Conservation (phyloP, 2,329 filamentous ascomycete genomes). For the Sporothrix dimorphospora region DNA sequence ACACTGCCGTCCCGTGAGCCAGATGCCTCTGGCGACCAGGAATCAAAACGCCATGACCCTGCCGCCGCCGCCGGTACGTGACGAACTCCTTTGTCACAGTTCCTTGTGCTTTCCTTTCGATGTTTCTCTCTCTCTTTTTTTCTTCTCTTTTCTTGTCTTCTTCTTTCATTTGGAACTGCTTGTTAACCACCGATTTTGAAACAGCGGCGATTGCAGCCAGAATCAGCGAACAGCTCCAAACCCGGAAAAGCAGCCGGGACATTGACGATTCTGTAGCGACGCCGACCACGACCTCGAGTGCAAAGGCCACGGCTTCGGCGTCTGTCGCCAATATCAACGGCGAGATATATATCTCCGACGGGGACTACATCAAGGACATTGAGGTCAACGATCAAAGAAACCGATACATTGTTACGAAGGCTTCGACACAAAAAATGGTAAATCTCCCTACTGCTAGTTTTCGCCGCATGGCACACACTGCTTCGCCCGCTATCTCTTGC, state of each 20-base stretch:
- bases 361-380: conserved; percentile 98
- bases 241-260: conserved; percentile 87
- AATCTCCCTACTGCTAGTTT: conserved; percentile 57
- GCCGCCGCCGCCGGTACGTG: conserved; percentile 75
- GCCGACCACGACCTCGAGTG: conserved; percentile 54
- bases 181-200: not conserved
- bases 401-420: conserved; percentile 95
- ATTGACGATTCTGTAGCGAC: conserved; percentile 84
- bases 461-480: not conserved
- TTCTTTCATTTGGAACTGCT: not conserved
- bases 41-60: conserved; percentile 63
- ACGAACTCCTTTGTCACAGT: not conserved
- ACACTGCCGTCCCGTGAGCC: conserved; percentile 67
- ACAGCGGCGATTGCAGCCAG: conserved; percentile 84
- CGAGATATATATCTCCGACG: conserved; percentile 92
- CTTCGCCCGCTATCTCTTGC: not conserved
- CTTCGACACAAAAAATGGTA: conserved; percentile 99
- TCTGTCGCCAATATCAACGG: conserved; percentile 68
- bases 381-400: conserved; percentile 98
- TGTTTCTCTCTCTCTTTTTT: not conserved
- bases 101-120: not conserved
- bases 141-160: not conserved
- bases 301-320: conserved; percentile 43
- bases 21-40: conserved; percentile 39
- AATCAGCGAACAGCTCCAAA: conserved; percentile 82